Evolutionary conservation across 495 filamentous ascomycete genomes (phyloP), one percentile per base, ranked within the genome.

Genomic region (Pyronema omphalodes): DNA sequence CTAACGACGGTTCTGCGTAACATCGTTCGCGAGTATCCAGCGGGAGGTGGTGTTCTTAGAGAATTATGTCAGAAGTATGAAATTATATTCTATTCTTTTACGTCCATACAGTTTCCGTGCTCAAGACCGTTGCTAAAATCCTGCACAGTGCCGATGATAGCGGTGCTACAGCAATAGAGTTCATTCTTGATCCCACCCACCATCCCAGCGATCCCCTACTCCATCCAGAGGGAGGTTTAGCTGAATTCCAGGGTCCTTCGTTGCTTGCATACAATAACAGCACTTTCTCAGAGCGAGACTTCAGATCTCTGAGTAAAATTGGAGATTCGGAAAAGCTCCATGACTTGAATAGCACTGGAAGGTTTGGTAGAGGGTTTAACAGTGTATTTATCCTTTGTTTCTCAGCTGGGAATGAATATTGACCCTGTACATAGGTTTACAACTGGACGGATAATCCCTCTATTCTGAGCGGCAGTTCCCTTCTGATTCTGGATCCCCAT

Each of bases 381-480:
- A 67, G 66, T 9, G 66, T 67, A 57, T 6, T 60, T 23, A 41
- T 41, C 39, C 39, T 3, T 12, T 54, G 49, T n/a, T 9, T 47
- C 23, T 47, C 18, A 14, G 14, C 39, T 41, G 39, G 23, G n/a
- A 47, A 19, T 19, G 2, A 23, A 47, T 19, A 47, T 14, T 47
- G 3, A 47, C 17, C 23, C 23, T n/a, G 23, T 14, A 3, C 23
- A 9, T 37, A 70, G 68, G 68, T 70, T 1, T 72, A 71, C 44
- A 70, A 72, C 54, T 72, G 67, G 67, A 71, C 70, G 0, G 70
- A 72, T 57, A 66, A 60, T 7, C 70, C 70, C 8, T 68, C 66
- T 18, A 67, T 72, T 35, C 44, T 70, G n/a, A 71, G 69, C 18
- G 57, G 66, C 18, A 55, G 60, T 2, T 62, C 53, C 3, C 55